Evolutionary conservation across 75 land plant species (phyloP).

Genomic region (Adiantum capillusveneris): DNA sequence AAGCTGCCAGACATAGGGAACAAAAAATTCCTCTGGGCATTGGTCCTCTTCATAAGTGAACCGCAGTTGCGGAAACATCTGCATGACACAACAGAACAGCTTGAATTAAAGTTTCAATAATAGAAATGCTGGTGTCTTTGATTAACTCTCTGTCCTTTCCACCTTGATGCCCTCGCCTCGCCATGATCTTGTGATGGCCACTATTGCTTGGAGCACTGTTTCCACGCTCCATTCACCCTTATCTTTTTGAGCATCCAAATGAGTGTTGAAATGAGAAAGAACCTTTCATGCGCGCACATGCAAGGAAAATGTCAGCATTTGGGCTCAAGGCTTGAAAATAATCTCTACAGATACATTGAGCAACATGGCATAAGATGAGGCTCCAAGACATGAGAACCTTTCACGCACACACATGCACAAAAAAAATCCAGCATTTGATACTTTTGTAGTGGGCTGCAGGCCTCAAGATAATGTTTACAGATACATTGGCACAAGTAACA

Average conservation of each 20-base stretch:
- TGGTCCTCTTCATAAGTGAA: slow-evolving; percentile 90
- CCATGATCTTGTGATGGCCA: slow-evolving; percentile 70
- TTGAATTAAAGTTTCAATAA: neutral
- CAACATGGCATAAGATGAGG: too few relatives aligned
- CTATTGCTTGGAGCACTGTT: slow-evolving; percentile 67
- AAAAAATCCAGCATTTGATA: too few relatives aligned
- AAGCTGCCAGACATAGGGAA: slow-evolving; percentile 88
- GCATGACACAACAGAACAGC: slow-evolving; percentile 5
- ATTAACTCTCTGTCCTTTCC: neutral
- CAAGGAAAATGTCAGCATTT: neutral
- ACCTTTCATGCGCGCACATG: slow-evolving; percentile 32
- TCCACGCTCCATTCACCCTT: slow-evolving; percentile 85
- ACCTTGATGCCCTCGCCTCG: slow-evolving; percentile 95
- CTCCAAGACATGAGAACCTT: too few relatives aligned
- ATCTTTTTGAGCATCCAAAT: slow-evolving; percentile 58
- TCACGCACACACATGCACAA: too few relatives aligned
- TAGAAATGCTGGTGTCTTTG: neutral
- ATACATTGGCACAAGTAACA: neutral
- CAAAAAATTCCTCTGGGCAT: slow-evolving; percentile 86
- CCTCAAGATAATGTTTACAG: too few relatives aligned
- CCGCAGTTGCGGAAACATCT: slow-evolving; percentile 71
- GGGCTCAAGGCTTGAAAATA: too few relatives aligned
- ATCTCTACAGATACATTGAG: too few relatives aligned
- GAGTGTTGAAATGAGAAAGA: slow-evolving; percentile 70
- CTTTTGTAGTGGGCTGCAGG: too few relatives aligned